Evolutionary conservation across 2,329 filamentous ascomycete species (phyloP).

Genomic region (Phialophora tarda): DNA sequence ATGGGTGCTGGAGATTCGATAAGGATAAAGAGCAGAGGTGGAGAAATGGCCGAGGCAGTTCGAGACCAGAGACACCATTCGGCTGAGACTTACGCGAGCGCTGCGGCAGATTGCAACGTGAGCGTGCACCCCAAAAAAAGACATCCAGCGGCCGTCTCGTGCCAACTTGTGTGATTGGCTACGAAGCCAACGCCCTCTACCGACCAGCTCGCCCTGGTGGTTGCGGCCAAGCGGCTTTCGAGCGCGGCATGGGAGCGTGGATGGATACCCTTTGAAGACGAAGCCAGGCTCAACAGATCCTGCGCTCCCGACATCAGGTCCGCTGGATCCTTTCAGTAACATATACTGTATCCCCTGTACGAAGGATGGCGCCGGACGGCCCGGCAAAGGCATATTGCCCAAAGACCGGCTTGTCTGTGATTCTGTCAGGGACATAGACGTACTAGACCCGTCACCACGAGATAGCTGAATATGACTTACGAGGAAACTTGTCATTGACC

Average conservation of each 20-base stretch:
- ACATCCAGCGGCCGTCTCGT: not conserved
- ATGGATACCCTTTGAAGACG: not conserved
- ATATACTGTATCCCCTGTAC: conserved; percentile 36
- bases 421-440: conserved; percentile 3
- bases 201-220: not conserved
- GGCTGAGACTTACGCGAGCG: conserved; percentile 21
- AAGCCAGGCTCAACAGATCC: not conserved
- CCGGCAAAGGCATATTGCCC: conserved; percentile 39
- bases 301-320: conserved; percentile 6
- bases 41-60: conserved; percentile 24
- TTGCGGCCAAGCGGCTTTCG: not conserved
- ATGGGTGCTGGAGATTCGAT: conserved; percentile 35
- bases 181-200: not conserved
- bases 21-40: conserved; percentile 32
- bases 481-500: conserved; percentile 39
- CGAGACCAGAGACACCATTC: conserved; percentile 28
- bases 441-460: not conserved
- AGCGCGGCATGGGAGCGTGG: not conserved
- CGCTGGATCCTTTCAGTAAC: conserved; percentile 34
- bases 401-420: conserved; percentile 37
- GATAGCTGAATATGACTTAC: conserved; percentile 20
- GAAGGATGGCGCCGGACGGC: conserved; percentile 37
- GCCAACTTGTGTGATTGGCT: not conserved
- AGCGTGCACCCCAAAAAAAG: not conserved
- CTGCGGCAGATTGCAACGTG: not conserved